phyloP scores from a whole-genome alignment of 495 filamentous ascomycete species.

The Filosporella fistucella region DNA sequence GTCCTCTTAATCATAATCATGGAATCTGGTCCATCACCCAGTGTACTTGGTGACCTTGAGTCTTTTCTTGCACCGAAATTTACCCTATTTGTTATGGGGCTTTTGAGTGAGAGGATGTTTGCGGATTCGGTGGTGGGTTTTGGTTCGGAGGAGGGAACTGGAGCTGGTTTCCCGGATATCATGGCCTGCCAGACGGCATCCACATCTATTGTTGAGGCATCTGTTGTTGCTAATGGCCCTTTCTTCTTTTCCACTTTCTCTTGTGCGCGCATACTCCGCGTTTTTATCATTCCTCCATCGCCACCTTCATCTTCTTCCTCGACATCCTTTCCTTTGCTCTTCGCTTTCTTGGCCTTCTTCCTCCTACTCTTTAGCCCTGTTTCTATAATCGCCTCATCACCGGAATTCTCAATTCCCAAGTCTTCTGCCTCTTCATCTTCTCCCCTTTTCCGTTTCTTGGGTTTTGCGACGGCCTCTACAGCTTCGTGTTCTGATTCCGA shows the following conservation, averaged over 20 bases:
- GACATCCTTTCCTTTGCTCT: conserved; percentile 41
- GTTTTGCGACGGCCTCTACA: conserved; percentile 10
- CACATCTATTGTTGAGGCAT: conserved; percentile 81
- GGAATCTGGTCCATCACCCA: conserved; percentile 31
- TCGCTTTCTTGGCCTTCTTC: conserved; percentile 44
- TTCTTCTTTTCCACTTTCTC: conserved; percentile 53
- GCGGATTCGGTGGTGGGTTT: conserved; percentile 19
- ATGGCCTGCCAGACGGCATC: conserved; percentile 83
- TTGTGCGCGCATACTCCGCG: conserved; percentile 62
- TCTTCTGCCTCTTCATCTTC: conserved; percentile 38
- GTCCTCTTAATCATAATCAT: conserved; percentile 81
- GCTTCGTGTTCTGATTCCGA: conserved; percentile 35
- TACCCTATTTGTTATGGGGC: background rate
- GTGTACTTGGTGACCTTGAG: conserved; percentile 6
- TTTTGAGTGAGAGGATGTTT: background rate
- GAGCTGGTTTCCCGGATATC: conserved; percentile 35
- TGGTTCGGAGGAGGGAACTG: conserved; percentile 17
- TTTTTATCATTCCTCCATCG: conserved; percentile 79
- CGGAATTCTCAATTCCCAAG: conserved; percentile 55
- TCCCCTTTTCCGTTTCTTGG: conserved; percentile 31
- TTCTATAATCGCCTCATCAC: conserved; percentile 74
- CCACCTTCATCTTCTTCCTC: conserved; percentile 55
- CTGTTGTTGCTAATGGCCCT: conserved; percentile 53
- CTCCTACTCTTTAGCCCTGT: conserved; percentile 53
- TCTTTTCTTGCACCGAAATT: background rate